A percentile compares a stretch with the other conserved stretches of the same genome.
Conservation (phyloP, 2,329 filamentous ascomycete genomes). For the Dactylellina drechsleri region DNA sequence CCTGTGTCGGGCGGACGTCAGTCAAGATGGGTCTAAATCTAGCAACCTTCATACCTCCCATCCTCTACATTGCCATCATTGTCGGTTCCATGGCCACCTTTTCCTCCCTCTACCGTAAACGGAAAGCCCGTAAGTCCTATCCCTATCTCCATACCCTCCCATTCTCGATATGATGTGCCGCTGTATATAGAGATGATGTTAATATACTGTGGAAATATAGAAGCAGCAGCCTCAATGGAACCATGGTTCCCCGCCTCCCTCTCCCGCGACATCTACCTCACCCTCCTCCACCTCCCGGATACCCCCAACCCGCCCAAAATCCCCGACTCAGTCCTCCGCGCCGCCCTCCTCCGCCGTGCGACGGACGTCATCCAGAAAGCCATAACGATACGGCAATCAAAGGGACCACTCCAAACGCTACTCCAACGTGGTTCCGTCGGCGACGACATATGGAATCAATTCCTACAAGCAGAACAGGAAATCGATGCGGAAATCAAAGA, state of each 20-base stretch:
- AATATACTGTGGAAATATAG: constrained; percentile 62
- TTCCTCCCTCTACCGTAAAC: constrained; percentile 89
- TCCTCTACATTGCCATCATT: constrained; percentile 89
- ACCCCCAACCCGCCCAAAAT: constrained; percentile 67
- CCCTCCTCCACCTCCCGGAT: constrained; percentile 80
- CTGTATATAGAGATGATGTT: no score
- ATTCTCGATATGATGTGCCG: no score
- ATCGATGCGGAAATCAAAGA: constrained; percentile 88
- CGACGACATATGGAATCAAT: constrained; percentile 94
- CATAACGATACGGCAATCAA: constrained; percentile 85
- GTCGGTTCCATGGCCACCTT: constrained; percentile 90
- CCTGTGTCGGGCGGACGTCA: background rate
- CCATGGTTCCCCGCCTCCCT: constrained; percentile 94
- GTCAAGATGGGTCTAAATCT: constrained; percentile 46
- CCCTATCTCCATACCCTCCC: no score
- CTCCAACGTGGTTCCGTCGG: constrained; percentile 91
- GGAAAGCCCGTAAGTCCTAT: constrained; percentile 77
- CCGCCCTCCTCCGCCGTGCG: constrained; percentile 86
- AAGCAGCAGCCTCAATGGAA: constrained; percentile 82
- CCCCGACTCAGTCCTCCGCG: constrained; percentile 85
- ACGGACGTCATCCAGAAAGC: constrained; percentile 93
- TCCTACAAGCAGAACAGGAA: constrained; percentile 79
- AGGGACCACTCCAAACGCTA: constrained; percentile 83
- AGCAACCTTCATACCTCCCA: constrained; percentile 65
- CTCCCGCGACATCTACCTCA: constrained; percentile 93